These are phyloP conservation scores for Fusarium equiseti DNA, from an alignment of 2,329 filamentous ascomycete genomes.

Conservation along the genomic window DNA sequence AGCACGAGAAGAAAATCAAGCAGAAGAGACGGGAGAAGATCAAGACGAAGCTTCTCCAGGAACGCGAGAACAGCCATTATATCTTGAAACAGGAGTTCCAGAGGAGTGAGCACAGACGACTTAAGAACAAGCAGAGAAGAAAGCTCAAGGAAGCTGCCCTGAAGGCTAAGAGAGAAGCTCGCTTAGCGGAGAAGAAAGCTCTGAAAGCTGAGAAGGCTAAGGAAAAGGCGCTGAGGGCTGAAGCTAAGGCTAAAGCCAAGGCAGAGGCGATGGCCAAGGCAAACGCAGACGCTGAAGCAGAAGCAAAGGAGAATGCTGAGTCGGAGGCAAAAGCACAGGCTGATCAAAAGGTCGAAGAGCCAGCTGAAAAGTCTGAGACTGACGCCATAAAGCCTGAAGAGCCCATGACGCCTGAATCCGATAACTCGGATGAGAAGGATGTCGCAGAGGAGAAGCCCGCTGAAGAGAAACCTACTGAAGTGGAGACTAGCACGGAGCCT, in stretches of 20 bases:
- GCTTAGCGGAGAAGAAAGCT: conserved; percentile 36
- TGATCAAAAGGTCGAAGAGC: conserved; percentile 33
- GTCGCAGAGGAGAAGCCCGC: conserved; percentile 5
- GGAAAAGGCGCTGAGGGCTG: not conserved
- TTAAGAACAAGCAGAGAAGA: conserved; percentile 83
- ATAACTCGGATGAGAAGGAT: conserved; percentile 10
- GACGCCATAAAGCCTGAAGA: conserved; percentile 20
- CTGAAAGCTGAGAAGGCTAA: conserved; percentile 33
- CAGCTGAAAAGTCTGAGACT: conserved; percentile 13
- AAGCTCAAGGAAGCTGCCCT: conserved; percentile 76
- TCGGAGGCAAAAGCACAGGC: conserved; percentile 38
- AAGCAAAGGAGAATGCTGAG: conserved; percentile 43
- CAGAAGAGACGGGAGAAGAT: conserved; percentile 53
- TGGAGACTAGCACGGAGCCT: not conserved
- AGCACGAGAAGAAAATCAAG: conserved; percentile 58
- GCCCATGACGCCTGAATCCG: conserved; percentile 40
- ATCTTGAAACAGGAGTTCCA: conserved; percentile 54
- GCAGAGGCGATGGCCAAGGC: conserved; percentile 39
- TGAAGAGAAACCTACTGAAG: not conserved
- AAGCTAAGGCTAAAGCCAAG: conserved; percentile 43
- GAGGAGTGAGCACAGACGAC: conserved; percentile 45
- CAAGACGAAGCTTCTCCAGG: conserved; percentile 58
- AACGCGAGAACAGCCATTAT: conserved; percentile 53
- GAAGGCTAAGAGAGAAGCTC: conserved; percentile 37
- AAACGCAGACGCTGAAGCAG: conserved; percentile 31